A percentile compares a stretch with the other conserved stretches of the same genome.
These are phyloP conservation scores for Aphanomyces stellatus DNA, from an alignment of 352 stramenopile species.

Conservation along the genomic window DNA sequence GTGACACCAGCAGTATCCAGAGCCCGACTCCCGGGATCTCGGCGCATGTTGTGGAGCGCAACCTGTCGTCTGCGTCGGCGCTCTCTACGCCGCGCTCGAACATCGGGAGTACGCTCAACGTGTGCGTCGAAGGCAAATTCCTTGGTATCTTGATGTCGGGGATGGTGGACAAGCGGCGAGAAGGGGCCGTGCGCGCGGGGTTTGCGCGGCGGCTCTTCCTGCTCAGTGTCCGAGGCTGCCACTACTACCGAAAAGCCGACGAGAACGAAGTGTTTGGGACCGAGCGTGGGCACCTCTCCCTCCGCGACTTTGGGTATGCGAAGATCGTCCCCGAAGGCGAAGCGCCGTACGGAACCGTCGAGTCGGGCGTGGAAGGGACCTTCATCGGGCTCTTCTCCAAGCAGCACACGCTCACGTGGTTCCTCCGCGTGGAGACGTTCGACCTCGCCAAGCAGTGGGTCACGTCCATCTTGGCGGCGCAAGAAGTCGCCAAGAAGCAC, in stretches of 20 bases:
- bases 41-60: background rate
- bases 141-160: conserved; percentile 70
- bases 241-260: conserved; percentile 80
- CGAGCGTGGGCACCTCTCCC: conserved; percentile 56
- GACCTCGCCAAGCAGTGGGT: conserved; percentile 66
- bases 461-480: conserved; percentile 66
- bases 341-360: conserved; percentile 58
- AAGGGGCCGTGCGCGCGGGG: conserved; percentile 69
- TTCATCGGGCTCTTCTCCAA: conserved; percentile 78
- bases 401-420: conserved; percentile 67
- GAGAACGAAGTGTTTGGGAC: conserved; percentile 78
- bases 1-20: conserved; percentile 2
- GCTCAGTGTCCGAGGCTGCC: conserved; percentile 62
- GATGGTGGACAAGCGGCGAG: conserved; percentile 68
- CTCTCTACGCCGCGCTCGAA: background rate
- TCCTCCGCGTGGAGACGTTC: conserved; percentile 63
- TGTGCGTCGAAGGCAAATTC: conserved; percentile 58
- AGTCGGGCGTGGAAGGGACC: conserved; percentile 40
- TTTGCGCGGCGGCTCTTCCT: conserved; percentile 79
- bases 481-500: conserved; percentile 57
- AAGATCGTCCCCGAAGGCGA: conserved; percentile 69
- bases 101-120: conserved; percentile 32
- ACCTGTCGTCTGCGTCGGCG: conserved; percentile 8
- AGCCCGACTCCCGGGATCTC: background rate
- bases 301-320: conserved; percentile 65